Evolutionary conservation across 805 yeast genomes (phyloP).

Genomic region (Barnettozyma wickerhamii): DNA sequence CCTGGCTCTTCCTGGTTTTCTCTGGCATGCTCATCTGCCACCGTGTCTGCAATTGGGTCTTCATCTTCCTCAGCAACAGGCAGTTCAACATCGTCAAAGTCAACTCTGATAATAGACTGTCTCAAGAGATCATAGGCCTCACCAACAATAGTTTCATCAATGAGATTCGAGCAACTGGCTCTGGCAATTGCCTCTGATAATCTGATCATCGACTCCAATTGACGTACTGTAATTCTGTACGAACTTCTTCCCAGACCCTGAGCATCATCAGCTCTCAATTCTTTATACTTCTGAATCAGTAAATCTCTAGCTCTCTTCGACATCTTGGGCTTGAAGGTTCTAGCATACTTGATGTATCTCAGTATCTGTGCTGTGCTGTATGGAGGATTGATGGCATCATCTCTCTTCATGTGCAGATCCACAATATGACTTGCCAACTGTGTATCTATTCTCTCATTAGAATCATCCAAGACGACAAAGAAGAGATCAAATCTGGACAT

Average conservation of each 20-base stretch:
- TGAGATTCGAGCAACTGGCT: conserved; percentile 67
- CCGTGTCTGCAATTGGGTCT: conserved; percentile 10
- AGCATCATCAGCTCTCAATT: conserved; percentile 83
- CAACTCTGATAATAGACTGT: conserved; percentile 90
- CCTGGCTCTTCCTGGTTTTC: too few relatives aligned
- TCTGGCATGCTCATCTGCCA: conserved; percentile 11
- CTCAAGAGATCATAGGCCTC: conserved; percentile 89
- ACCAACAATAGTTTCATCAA: conserved; percentile 82
- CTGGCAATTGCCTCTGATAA: conserved; percentile 94
- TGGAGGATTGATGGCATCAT: conserved; percentile 86
- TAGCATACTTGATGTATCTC: conserved; percentile 86
- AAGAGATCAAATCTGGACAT: conserved; percentile 97
- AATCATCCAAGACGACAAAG: conserved; percentile 91
- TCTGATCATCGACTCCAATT: conserved; percentile 89
- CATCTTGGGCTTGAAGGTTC: conserved; percentile 88
- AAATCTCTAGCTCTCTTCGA: conserved; percentile 74
- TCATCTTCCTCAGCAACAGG: conserved; percentile 13
- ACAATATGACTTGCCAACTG: conserved; percentile 91
- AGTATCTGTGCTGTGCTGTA: conserved; percentile 83
- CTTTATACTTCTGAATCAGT: conserved; percentile 76
- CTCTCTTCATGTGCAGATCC: conserved; percentile 84
- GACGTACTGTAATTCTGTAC: conserved; percentile 95
- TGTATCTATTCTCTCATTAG: conserved; percentile 87
- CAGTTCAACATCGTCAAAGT: conserved; percentile 85
- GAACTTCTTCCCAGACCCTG: conserved; percentile 83